These are phyloP conservation scores for Biscogniauxia sp. DNA, from an alignment of 2,329 filamentous ascomycete species.

Conservation along the genomic window DNA sequence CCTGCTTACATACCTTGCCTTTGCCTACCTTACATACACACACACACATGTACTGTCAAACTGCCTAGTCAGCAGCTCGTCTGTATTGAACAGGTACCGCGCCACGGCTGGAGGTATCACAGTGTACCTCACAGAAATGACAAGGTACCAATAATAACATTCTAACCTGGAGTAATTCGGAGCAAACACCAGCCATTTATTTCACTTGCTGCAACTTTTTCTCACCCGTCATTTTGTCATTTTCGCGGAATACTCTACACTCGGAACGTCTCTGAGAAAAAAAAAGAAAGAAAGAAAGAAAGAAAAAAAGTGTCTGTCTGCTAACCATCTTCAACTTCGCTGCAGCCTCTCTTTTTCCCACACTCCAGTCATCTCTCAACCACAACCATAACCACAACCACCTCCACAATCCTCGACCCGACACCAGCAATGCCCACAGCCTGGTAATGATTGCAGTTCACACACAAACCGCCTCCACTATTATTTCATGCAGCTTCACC, in stretches of 20 bases:
- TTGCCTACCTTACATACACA: conserved; percentile 5
- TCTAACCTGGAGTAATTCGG: conserved; percentile 12
- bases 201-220: conserved; percentile 4
- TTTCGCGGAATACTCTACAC: not conserved
- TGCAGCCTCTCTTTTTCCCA: conserved; percentile 23
- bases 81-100: conserved; percentile 13
- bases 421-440: conserved; percentile 29
- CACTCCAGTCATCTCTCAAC: conserved; percentile 1
- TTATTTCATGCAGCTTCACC: conserved; percentile 19
- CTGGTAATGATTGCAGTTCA: conserved; percentile 28
- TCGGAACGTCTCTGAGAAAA: no score
- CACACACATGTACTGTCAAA: not conserved
- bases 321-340: conserved; percentile 24
- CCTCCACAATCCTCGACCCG: conserved; percentile 19
- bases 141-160: conserved; percentile 23
- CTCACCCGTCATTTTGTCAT: not conserved
- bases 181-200: conserved; percentile 25
- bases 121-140: conserved; percentile 25
- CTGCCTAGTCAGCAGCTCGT: conserved; percentile 6
- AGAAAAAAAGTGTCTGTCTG: conserved; percentile 4
- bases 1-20: conserved; percentile 1
- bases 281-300: no score
- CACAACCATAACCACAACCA: no score
- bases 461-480: conserved; percentile 9
- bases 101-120: conserved; percentile 19